Evolutionary conservation across 345 rosid species (phyloP).

Genomic region (Abelmoschus esculentus): DNA sequence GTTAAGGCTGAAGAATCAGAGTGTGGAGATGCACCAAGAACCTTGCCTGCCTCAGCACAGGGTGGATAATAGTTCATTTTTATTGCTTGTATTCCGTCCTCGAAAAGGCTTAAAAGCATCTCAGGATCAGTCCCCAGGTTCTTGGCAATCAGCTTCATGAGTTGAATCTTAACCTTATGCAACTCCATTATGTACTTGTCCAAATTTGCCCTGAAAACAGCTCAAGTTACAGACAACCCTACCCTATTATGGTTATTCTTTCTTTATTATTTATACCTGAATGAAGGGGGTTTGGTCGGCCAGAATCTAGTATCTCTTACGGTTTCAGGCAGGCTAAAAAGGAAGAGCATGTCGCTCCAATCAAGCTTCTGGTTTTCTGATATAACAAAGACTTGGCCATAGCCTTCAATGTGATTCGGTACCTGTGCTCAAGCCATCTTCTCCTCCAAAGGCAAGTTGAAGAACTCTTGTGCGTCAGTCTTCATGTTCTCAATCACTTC

Average conservation of each 20-base stretch:
- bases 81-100: constrained; percentile 28
- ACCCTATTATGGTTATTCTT: background rate
- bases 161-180: constrained; percentile 4
- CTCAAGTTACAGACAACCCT: background rate
- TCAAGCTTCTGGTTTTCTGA: constrained; percentile 45
- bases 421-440: constrained; percentile 29
- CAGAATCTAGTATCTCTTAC: constrained; percentile 26
- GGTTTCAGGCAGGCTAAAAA: constrained; percentile 19
- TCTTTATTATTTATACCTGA: constrained; percentile 19
- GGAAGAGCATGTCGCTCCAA: constrained; percentile 48
- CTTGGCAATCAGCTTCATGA: constrained; percentile 26
- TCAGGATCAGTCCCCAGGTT: constrained; percentile 28
- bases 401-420: constrained; percentile 35
- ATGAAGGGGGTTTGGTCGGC: constrained; percentile 29
- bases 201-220: constrained; percentile 19
- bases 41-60: constrained; percentile 23
- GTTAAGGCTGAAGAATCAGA: constrained; percentile 34
- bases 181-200: constrained; percentile 28
- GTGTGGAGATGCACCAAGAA: constrained; percentile 29
- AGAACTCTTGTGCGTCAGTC: constrained; percentile 28
- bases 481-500: constrained; percentile 34
- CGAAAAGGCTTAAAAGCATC: constrained; percentile 16
- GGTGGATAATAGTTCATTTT: constrained; percentile 44
- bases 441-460: constrained; percentile 32
- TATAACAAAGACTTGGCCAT: constrained; percentile 48